These are phyloP conservation scores for Xylaria sp. DNA, from an alignment of 2,329 filamentous ascomycete genomes.

Conservation along the genomic window DNA sequence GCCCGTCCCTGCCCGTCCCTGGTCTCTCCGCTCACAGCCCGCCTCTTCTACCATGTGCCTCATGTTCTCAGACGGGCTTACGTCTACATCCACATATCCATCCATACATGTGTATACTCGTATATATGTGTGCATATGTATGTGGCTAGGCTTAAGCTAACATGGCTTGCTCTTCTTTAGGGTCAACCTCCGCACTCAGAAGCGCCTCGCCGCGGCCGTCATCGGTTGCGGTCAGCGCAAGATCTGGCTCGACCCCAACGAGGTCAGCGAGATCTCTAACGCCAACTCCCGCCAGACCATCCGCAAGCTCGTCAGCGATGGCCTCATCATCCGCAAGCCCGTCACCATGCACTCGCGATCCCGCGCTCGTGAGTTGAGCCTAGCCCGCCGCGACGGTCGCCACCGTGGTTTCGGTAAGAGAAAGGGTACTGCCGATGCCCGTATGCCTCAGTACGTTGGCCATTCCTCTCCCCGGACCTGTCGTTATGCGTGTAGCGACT, in stretches of 20 bases:
- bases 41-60: neutral
- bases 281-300: constrained; percentile 99
- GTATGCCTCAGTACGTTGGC: constrained; percentile 85
- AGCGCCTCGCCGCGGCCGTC: constrained; percentile 98
- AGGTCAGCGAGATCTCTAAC: constrained; percentile 98
- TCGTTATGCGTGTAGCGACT: neutral
- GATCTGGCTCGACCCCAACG: constrained; percentile 99
- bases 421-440: constrained; percentile 99
- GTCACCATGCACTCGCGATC: constrained; percentile 99
- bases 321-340: constrained; percentile 99
- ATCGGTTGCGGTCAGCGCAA: constrained; percentile 99
- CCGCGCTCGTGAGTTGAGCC: constrained; percentile 91
- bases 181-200: constrained; percentile 99
- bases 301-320: constrained; percentile 99
- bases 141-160: constrained; percentile 11
- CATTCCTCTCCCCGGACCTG: neutral
- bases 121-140: neutral
- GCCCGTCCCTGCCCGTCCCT: neutral
- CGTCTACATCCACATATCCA: neutral
- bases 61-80: neutral
- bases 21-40: neutral
- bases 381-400: constrained; percentile 88
- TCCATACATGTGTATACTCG: neutral
- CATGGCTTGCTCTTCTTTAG: constrained; percentile 45
- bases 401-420: constrained; percentile 99